Conservation (phyloP, 2,329 filamentous ascomycete species). For the Fusarium pseudonygamai region DNA sequence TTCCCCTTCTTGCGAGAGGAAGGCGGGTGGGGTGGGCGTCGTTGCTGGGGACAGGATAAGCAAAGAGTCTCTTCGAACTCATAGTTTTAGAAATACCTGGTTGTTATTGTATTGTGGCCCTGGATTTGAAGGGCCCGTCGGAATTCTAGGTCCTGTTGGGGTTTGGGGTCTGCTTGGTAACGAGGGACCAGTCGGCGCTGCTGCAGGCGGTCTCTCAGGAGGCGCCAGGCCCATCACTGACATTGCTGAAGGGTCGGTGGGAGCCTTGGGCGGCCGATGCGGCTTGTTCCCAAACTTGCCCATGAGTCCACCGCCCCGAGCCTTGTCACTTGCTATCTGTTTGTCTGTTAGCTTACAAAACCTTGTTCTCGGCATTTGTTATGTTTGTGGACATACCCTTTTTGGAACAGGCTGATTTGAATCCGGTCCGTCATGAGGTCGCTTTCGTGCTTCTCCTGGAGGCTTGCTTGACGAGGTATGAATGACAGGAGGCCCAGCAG, state of each 20-base stretch:
- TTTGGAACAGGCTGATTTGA: constrained; percentile 48
- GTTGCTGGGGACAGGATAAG: constrained; percentile 31
- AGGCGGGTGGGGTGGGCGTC: constrained; percentile 37
- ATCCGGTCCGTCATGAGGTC: constrained; percentile 53
- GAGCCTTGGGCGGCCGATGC: constrained; percentile 41
- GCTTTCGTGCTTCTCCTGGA: constrained; percentile 52
- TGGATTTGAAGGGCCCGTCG: constrained; percentile 35
- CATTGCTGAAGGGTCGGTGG: constrained; percentile 63
- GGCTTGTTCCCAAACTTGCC: constrained; percentile 51
- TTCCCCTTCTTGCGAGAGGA: constrained; percentile 51
- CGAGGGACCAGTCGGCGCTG: constrained; percentile 22
- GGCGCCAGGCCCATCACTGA: constrained; percentile 60
- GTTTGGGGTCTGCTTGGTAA: constrained; percentile 9
- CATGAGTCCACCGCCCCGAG: constrained; percentile 47
- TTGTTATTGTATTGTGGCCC: constrained; percentile 30
- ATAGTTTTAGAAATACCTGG: constrained; percentile 24
- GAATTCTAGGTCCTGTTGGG: constrained; percentile 20
- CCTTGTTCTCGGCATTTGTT: not conserved
- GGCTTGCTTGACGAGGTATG: constrained; percentile 46
- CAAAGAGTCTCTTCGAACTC: not conserved
- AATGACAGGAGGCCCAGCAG: constrained; percentile 51
- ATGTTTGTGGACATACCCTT: constrained; percentile 50
- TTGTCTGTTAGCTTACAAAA: constrained; percentile 36
- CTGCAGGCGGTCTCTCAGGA: constrained; percentile 54
- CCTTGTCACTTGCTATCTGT: constrained; percentile 46